Base-by-base conservation (phyloP, 192 early-diverging fungal genomes). In the Podila clonocystis region DNA sequence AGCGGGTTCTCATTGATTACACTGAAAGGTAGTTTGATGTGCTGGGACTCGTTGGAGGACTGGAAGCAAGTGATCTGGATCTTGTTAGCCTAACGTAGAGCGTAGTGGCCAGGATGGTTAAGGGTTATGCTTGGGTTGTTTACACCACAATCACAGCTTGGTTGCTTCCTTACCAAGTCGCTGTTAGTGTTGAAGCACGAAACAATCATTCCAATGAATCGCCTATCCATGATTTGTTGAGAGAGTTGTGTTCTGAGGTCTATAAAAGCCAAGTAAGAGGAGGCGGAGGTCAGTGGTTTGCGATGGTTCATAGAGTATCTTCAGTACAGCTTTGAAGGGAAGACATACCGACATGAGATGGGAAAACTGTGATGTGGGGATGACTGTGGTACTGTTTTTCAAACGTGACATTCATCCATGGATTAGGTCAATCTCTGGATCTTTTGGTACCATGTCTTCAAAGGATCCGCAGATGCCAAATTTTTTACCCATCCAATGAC, bases 331-430 rank as follows among this genome's bases (percentile, higher is more conserved):
- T 22, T 19, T 5, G 3, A 48, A 19, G 17, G 30, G 9, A 15
- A 36, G 6, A 29, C 65, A 19, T 77, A 84, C 86, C 86, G 34
- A 88, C 83, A 36, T 88, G 87, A 49, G 87, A 88, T 3, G 87
- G 87, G 26, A 85, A 86, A 4, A 86, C 87, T 0, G 87, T 88
- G 29, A 88, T 88, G 31, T 86, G 84, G 22, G 87, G 87, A 72
- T 88, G 87, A 28, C 87, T 88, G 52, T 88, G 87, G 29, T 88
- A 88, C 87, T 88, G 49, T 49, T 8, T 7, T n/a, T 15, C 9
- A 26, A 36, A 31, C n/a, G n/a, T n/a, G 50, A 31, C 22, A 65
- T 48, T 22, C 28, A 28, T 45, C 48, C 62, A 34, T 48, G 33
- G 34, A 13, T 26, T 34, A 31, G 24, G 15, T 24, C 15, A 52